Percentiles rank a stretch among this genome's conserved stretches.
These are phyloP conservation scores for Dryas octopetala DNA, from an alignment of 306 rosid species.

Conservation along the genomic window DNA sequence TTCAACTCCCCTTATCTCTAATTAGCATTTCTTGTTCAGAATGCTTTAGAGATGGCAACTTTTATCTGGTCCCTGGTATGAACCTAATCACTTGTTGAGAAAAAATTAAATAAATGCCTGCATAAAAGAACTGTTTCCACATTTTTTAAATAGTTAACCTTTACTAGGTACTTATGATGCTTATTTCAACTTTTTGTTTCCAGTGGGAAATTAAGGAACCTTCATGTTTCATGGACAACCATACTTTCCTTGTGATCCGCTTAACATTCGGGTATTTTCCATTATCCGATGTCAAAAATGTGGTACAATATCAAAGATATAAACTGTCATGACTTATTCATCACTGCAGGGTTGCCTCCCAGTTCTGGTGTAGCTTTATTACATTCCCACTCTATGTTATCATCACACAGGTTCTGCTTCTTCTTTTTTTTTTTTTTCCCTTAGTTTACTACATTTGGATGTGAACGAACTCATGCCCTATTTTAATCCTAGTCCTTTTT, in stretches of 20 bases:
- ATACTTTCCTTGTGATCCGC: conserved; percentile 52
- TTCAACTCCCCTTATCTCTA: neutral
- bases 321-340: neutral
- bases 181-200: conserved; percentile 11
- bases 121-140: neutral
- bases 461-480: no score
- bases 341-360: conserved; percentile 61
- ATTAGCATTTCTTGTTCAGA: conserved; percentile 49
- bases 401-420: conserved; percentile 65
- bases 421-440: neutral
- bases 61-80: conserved; percentile 95
- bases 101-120: neutral
- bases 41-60: conserved; percentile 94
- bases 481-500: no score
- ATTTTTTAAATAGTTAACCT: neutral
- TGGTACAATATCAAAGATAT: neutral
- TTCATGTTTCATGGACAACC: conserved; percentile 87
- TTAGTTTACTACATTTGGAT: no score
- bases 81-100: neutral
- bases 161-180: neutral
- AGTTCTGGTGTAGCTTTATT: conserved; percentile 89
- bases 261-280: conserved; percentile 68
- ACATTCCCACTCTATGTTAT: conserved; percentile 93
- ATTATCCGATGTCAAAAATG: neutral
- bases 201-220: conserved; percentile 86